Conservation (phyloP, 495 filamentous ascomycete species). For the Aspergillus cavernicola region DNA sequence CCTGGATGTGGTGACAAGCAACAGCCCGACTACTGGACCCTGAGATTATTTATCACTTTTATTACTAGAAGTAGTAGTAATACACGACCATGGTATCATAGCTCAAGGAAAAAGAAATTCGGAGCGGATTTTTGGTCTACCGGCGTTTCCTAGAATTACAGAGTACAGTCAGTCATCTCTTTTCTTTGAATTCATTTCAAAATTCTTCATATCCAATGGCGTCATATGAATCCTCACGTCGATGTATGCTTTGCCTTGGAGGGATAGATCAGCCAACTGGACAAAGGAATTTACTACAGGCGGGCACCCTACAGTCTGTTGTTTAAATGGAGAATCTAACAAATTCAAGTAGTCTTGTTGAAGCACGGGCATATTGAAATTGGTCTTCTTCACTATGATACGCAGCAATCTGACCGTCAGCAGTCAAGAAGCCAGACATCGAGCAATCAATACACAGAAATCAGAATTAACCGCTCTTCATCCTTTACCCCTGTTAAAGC, state of each 20-base stretch:
- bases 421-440: background rate
- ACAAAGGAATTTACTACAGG: background rate
- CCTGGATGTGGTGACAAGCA: too few relatives aligned
- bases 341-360: background rate
- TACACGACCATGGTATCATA: too few relatives aligned
- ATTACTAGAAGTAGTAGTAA: too few relatives aligned
- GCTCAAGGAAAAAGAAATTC: too few relatives aligned
- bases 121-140: too few relatives aligned
- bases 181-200: too few relatives aligned
- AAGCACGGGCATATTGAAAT: background rate
- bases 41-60: too few relatives aligned
- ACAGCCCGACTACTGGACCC: too few relatives aligned
- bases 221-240: background rate
- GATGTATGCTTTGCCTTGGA: background rate
- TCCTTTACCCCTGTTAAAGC: background rate
- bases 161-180: too few relatives aligned
- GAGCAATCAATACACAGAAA: background rate
- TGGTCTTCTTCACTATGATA: background rate
- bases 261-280: background rate
- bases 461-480: background rate
- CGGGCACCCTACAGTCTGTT: background rate
- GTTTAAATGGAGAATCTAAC: background rate
- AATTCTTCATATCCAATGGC: too few relatives aligned
- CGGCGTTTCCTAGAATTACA: too few relatives aligned
- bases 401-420: background rate